Conservation (phyloP, 2,329 filamentous ascomycete species). For the Sclerotinia minor region DNA sequence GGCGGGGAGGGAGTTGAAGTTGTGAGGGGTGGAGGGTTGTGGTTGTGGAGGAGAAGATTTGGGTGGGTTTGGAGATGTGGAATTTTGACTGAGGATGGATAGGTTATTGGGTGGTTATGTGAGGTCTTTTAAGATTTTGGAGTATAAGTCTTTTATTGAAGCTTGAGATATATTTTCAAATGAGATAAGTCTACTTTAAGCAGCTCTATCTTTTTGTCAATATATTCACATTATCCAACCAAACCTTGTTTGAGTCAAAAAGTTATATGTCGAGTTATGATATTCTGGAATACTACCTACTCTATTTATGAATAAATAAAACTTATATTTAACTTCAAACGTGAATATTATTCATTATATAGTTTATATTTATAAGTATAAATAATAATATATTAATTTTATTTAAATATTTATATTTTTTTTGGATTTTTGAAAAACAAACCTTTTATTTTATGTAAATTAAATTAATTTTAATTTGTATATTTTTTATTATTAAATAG, state of each 20-base stretch:
- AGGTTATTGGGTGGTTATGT: neutral
- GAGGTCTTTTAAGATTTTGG: too few species aligned
- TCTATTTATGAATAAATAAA: neutral
- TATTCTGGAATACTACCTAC: neutral
- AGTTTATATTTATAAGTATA: too few species aligned
- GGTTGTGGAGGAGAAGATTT: too few species aligned
- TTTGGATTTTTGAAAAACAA: too few species aligned
- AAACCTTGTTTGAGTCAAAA: neutral
- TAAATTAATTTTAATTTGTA: too few species aligned
- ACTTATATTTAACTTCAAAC: too few species aligned
- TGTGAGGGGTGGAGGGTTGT: slow-evolving; percentile 25
- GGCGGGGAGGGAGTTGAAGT: slow-evolving; percentile 48
- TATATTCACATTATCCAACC: neutral
- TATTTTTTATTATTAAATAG: too few species aligned
- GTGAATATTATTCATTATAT: too few species aligned
- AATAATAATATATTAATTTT: too few species aligned
- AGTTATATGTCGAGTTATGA: neutral
- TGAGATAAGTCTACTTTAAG: neutral
- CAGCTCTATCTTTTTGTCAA: neutral
- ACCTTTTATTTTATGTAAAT: too few species aligned
- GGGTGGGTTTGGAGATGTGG: neutral
- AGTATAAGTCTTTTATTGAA: neutral
- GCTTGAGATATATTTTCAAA: neutral
- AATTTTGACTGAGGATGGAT: too few species aligned
- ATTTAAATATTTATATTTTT: too few species aligned